phyloP scores from a whole-genome alignment of 129 eudicot genomes.

The Escallonia rubra region DNA sequence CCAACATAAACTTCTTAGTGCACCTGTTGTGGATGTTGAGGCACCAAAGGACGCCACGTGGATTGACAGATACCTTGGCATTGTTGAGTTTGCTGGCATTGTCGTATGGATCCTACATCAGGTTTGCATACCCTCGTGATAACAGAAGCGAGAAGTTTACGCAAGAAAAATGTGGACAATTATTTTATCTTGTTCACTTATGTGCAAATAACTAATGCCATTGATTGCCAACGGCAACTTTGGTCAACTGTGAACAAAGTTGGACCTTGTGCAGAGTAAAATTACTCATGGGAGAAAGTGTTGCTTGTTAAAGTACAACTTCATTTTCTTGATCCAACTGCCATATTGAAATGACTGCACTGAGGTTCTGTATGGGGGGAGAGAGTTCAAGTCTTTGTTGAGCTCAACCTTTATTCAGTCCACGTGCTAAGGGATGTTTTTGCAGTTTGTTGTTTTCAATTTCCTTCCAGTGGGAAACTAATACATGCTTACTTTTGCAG shows the following conservation, averaged over 20 bases:
- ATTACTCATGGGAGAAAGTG: no score
- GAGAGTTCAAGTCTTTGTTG: no score
- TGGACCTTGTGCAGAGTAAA: no score
- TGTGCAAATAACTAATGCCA: no score
- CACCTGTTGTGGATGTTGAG: slow-evolving; percentile 80
- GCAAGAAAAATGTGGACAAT: neutral
- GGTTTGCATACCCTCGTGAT: slow-evolving; percentile 32
- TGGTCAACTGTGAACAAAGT: no score
- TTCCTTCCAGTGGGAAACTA: neutral
- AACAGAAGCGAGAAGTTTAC: neutral
- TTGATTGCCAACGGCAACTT: no score
- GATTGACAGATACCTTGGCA: slow-evolving; percentile 91
- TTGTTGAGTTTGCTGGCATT: slow-evolving; percentile 96
- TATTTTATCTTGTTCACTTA: neutral
- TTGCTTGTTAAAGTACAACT: no score
- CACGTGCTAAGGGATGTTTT: neutral
- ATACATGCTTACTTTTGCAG: slow-evolving; percentile 32
- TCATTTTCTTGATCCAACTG: no score
- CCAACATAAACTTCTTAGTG: slow-evolving; percentile 70
- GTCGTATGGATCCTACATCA: slow-evolving; percentile 94
- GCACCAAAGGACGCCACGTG: slow-evolving; percentile 95
- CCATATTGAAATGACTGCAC: no score
- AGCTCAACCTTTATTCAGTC: no score
- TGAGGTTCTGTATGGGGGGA: no score
- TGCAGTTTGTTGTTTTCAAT: neutral